phyloP scores from a whole-genome alignment of 331 rosid species.

The Rosa hybrid region DNA sequence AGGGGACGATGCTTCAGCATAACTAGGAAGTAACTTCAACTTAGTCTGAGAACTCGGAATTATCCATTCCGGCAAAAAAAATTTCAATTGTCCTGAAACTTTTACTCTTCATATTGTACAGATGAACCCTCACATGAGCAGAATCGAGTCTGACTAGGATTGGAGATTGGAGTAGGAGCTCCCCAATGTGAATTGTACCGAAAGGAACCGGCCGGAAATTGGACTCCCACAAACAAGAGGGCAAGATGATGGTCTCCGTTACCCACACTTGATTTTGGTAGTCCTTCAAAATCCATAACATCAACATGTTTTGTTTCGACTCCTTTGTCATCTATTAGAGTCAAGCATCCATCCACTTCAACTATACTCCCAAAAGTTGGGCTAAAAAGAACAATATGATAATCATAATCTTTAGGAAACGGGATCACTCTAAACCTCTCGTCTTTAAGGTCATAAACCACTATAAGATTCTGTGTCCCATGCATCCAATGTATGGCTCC shows the following conservation, averaged over 20 bases:
- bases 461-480: not conserved
- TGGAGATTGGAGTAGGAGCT: constrained; percentile 9
- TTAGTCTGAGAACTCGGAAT: too few species aligned
- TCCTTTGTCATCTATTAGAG: not conserved
- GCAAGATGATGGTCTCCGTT: not conserved
- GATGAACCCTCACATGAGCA: not conserved
- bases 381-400: not conserved
- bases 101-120: not conserved
- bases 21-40: too few species aligned
- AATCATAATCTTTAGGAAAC: constrained; percentile 8
- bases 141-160: not conserved
- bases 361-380: not conserved
- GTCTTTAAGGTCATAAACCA: not conserved
- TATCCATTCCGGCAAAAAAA: too few species aligned
- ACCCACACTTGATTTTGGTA: not conserved
- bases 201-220: not conserved
- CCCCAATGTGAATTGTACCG: not conserved
- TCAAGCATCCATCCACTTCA: constrained; percentile 13
- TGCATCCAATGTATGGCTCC: constrained; percentile 16
- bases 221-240: not conserved
- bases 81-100: not conserved
- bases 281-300: constrained; percentile 10
- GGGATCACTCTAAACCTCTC: constrained; percentile 13
- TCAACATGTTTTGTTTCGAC: too few species aligned
- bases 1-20: too few species aligned